Evolutionary conservation across 495 filamentous ascomycete genomes (phyloP), one percentile per base, ranked within the genome.

Genomic region (Beverwykella pulmonaria): DNA sequence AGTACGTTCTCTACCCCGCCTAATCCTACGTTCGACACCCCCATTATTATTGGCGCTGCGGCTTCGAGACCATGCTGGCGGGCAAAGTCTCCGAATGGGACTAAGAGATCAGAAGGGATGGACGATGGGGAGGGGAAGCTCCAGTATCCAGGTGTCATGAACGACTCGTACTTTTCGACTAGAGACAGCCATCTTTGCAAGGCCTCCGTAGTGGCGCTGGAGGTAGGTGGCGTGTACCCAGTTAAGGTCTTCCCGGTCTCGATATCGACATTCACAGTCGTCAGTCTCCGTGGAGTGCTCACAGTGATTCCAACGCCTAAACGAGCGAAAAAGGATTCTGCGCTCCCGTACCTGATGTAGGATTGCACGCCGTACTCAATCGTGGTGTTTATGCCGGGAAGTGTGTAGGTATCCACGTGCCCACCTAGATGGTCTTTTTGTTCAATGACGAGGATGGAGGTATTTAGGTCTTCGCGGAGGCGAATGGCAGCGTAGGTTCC

Each of bases 401-500:
- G 65, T 22, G 59, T 67, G 58, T 78, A 79, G 0, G 82, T 84
- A 10, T 82, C 72, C 5, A 74, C 75, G 60, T 85, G 81, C 0
- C 83, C 83, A 8, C 83, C 82, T 0, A 86, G 72, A 15, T 47
- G 52, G 19, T 49, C 57, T 34, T 80, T 72, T 60, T 68, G 67
- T 68, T 86, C 83, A 25, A 85, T 70, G 14, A 86, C 62, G 15
- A 80, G 70, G 10, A 83, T 59, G 22, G n/a, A 71, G 0, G 68
- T 74, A 55, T 80, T 78, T 6, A 71, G 72, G 53, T 72, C 49
- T 54, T 82, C 76, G 6, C 61, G 64, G 0, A 86, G 75, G n/a
- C 72, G 59, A 29, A 84, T 64, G 0, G 82, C 79, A 0, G 79
- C 69, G 63, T 80, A 83, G 1, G 78, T 79, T 2, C 83, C 83